A percentile compares a stretch with the other conserved stretches of the same genome.
Evolutionary conservation across 495 filamentous ascomycete species (phyloP).

Genomic region (Penicillium psychrofluorescens): DNA sequence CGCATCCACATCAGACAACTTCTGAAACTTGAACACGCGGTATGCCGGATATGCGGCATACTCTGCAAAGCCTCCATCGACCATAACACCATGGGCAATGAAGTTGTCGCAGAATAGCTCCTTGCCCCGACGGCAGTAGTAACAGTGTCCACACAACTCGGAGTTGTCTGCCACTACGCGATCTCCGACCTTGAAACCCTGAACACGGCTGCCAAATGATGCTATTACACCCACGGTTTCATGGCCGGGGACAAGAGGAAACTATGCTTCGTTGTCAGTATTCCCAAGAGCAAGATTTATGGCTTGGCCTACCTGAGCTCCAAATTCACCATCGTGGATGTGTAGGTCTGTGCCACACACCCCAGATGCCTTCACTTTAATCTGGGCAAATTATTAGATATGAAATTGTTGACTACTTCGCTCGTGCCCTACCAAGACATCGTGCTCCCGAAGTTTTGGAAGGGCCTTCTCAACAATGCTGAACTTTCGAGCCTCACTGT

Average conservation of each 20-base stretch:
- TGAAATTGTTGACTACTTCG: background rate
- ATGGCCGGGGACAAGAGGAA: constrained; percentile 38
- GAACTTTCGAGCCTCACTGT: background rate
- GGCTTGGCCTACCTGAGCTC: constrained; percentile 32
- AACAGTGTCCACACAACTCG: constrained; percentile 33
- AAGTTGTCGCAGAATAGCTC: constrained; percentile 55
- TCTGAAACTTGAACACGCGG: constrained; percentile 50
- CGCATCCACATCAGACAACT: constrained; percentile 50
- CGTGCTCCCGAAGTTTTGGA: background rate
- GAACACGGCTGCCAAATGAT: constrained; percentile 27
- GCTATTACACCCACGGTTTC: constrained; percentile 1
- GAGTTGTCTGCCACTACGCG: constrained; percentile 30
- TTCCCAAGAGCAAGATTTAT: background rate
- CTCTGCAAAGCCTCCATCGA: constrained; percentile 55
- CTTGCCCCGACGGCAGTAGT: constrained; percentile 53
- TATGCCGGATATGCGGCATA: constrained; percentile 43
- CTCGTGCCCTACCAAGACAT: background rate
- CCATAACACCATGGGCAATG: constrained; percentile 43
- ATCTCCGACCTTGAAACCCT: constrained; percentile 47
- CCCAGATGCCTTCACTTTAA: constrained; percentile 44
- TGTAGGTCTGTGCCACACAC: constrained; percentile 53
- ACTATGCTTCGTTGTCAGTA: constrained; percentile 21
- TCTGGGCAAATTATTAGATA: background rate
- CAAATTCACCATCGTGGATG: constrained; percentile 49
- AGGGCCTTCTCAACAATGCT: background rate